These are phyloP conservation scores for Haplosporangium sp. DNA, from an alignment of 371 early-diverging fungal species.

Conservation along the genomic window DNA sequence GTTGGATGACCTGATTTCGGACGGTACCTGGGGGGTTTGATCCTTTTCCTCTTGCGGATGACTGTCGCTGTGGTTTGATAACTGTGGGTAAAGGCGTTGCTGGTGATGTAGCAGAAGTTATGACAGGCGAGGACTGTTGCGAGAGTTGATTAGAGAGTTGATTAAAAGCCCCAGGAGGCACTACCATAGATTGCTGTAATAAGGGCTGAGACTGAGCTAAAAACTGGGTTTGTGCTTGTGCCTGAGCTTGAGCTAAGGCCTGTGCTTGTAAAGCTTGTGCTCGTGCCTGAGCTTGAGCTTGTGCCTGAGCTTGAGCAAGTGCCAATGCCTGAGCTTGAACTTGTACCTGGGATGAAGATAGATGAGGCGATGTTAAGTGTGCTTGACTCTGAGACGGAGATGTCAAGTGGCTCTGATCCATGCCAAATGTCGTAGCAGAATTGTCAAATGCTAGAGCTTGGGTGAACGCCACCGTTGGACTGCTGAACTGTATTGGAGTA, in stretches of 20 bases:
- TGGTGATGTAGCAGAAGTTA: background rate
- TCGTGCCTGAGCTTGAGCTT: slow-evolving; percentile 27
- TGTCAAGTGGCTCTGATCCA: slow-evolving; percentile 33
- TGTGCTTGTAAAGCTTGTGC: slow-evolving; percentile 21
- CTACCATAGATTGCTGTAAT: slow-evolving; percentile 11
- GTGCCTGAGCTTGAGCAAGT: slow-evolving; percentile 24
- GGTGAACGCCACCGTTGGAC: slow-evolving; percentile 33
- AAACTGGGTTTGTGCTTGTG: slow-evolving; percentile 26
- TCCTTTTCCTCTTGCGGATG: slow-evolving; percentile 9
- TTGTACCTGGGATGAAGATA: slow-evolving; percentile 6
- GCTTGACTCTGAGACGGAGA: slow-evolving; percentile 19
- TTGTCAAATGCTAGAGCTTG: slow-evolving; percentile 36
- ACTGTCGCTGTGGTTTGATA: slow-evolving; percentile 8
- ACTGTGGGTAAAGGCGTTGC: slow-evolving; percentile 1
- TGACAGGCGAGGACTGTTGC: background rate
- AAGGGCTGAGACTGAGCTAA: slow-evolving; percentile 40
- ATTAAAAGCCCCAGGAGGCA: slow-evolving; percentile 8
- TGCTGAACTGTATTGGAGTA: slow-evolving; percentile 35
- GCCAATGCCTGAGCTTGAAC: slow-evolving; percentile 29
- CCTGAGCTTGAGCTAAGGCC: slow-evolving; percentile 22
- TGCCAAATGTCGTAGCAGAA: slow-evolving; percentile 22
- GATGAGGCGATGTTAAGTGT: slow-evolving; percentile 34
- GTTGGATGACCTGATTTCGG: background rate
- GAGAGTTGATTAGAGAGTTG: slow-evolving; percentile 23
- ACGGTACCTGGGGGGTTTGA: background rate